These are phyloP conservation scores for Botrytis tulipae DNA, from an alignment of 2,329 filamentous ascomycete genomes.

Conservation along the genomic window DNA sequence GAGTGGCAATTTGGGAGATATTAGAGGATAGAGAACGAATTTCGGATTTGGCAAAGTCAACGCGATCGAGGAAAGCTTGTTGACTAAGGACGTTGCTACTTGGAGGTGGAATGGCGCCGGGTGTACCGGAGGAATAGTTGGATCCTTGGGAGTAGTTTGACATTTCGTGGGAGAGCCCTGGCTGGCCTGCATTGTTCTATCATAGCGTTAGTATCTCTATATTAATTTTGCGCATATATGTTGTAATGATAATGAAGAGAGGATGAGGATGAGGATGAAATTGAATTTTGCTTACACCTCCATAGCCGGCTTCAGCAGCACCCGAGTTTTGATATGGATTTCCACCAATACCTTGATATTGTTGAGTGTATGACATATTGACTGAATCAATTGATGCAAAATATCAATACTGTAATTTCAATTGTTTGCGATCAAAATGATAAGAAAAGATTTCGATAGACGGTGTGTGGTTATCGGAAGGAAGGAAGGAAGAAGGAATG, in stretches of 20 bases:
- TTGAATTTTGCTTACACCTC: conserved; percentile 22
- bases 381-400: conserved; percentile 30
- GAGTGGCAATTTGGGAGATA: conserved; percentile 63
- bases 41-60: conserved; percentile 64
- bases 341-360: conserved; percentile 52
- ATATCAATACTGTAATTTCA: background rate
- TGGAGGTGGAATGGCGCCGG: conserved; percentile 27
- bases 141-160: conserved; percentile 16
- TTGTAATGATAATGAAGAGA: background rate
- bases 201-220: background rate
- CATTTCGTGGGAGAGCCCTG: conserved; percentile 24
- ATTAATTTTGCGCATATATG: background rate
- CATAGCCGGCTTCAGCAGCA: conserved; percentile 32
- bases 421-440: conserved; percentile 15
- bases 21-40: conserved; percentile 65
- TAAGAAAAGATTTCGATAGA: background rate
- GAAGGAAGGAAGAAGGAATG: background rate
- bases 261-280: background rate
- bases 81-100: conserved; percentile 52
- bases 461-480: conserved; percentile 5
- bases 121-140: conserved; percentile 28
- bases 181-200: conserved; percentile 27
- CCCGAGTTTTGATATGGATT: conserved; percentile 57
- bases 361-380: conserved; percentile 56
- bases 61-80: conserved; percentile 66